Evolutionary conservation across 2,329 filamentous ascomycete genomes (phyloP), one percentile per base, ranked within the genome.

Genomic region (Pyrenochaeta sp.): DNA sequence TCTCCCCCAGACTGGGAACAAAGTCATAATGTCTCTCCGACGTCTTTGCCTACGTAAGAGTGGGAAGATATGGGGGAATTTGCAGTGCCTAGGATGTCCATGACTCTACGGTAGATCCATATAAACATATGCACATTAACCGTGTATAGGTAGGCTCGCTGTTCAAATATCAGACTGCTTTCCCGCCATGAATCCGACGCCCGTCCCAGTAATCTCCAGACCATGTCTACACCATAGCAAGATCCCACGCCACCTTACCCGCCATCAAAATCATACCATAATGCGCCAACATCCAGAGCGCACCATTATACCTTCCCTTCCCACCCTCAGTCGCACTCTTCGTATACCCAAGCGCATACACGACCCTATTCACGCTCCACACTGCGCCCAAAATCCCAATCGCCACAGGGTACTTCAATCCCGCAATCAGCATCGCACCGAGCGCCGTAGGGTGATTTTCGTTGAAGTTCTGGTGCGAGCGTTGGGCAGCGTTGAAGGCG

Each of bases 381-480:
- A 73, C 70, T 0, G 73, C 73, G 8, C 84, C 84, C 47, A 86
- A 59, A 3, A 73, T 75, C 0, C 82, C 76, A 2, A 82, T 76
- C 3, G 80, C 73, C 28, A 78, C 67, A 0, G 86, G 86, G 71
- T 83, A 86, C 59, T 77, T 77, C 52, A 88, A 65, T 2, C 86
- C 86, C 0, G 82, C 79, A 52, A 88, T 78, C 19, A 88, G 76
- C 68, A 85, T 78, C 47, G 80, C 80, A 27, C 82, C 76, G 45
- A 86, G 79, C 4, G 82, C 81, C 53, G 81, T 79, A 2, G 82
- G 68, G 60, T 84, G 80, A 73, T 87, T 86, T 77, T 89, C 87
- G 64, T 84, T 76, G 76, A 83, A 87, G 75, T 89, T 88, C 69
- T 80, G 79, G 78, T 87, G 85, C 2, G 69, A 68, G 67, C 76